Base-by-base conservation (phyloP, 1,284 basidiomycete genomes). In the Malassezia psittaci region DNA sequence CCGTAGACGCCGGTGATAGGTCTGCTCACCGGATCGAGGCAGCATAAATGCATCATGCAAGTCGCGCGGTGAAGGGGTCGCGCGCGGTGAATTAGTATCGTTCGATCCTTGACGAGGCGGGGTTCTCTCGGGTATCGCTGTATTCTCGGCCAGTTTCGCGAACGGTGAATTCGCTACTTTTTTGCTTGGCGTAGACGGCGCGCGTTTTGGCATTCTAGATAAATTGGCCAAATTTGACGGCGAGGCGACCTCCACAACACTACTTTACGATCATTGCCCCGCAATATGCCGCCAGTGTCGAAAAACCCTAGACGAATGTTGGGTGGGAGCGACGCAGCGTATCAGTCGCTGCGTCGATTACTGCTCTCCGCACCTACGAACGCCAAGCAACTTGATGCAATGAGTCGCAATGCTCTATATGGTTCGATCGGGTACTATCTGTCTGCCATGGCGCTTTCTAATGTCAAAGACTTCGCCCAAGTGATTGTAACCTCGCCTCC, bases 381-480 rank as follows among this genome's bases (percentile, higher is more conserved):
- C 35, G 61, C 65, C 3, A 56, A 63, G 42, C 65, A 66, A 37
- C 57, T 73, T 38, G 62, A 65, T 13, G 51, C 71, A 18, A 61
- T 73, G 37, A 64, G 64, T 5, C 54, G 67, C 6, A 48, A 54
- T 41, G 60, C 63, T 0, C 63, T 73, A 9, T 70, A 64, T 37
- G 62, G 67, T n/a, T 60, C 69, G 48, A 67, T 73, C 50, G 64
- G 65, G 12, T 61, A 63, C 57, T 73, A 68, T 47, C 42, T 70
- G 10, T 61, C 66, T 33, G 64, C 63, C 36, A 52, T 73, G 37
- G 55, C 65, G 48, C 47, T 61, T 29, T 59, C 62, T 7, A 62
- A 66, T 38, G 53, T 67, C 6, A 45, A 56, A 33, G 63, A 70
- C 7, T 70, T 73, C 48, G 59, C 59, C 21, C 52, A 57, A 35